phyloP scores from a whole-genome alignment of 371 early-diverging fungal genomes.

The Funneliformis caledonium region DNA sequence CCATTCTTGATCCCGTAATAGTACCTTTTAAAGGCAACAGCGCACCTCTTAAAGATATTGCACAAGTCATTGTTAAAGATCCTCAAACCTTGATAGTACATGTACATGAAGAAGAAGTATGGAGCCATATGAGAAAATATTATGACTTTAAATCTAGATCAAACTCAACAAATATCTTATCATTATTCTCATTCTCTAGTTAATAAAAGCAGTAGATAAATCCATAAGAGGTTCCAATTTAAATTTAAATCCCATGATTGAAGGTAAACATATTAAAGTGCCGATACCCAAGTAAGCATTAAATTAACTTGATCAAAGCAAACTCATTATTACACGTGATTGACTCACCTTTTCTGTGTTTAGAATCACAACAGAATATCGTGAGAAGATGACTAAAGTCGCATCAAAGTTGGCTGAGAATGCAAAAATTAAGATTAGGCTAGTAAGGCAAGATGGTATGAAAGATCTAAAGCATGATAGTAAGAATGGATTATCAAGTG shows the following conservation, averaged over 20 bases:
- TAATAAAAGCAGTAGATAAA: conserved; percentile 74
- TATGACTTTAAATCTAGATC: not conserved
- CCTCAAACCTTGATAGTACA: conserved; percentile 84
- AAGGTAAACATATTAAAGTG: conserved; percentile 73
- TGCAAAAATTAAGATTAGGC: conserved; percentile 67
- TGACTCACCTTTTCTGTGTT: conserved; percentile 1
- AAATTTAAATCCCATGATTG: conserved; percentile 80
- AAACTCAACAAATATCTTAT: not conserved
- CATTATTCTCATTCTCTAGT: conserved; percentile 48
- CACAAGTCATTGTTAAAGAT: conserved; percentile 86
- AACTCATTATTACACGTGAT: conserved; percentile 39
- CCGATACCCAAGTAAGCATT: conserved; percentile 83
- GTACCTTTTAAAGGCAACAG: conserved; percentile 66
- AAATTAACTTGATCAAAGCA: not conserved
- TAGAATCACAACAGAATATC: conserved; percentile 79
- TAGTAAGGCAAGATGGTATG: conserved; percentile 74
- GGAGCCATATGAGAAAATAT: conserved; percentile 20
- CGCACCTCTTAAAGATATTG: conserved; percentile 69
- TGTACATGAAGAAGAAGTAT: conserved; percentile 77
- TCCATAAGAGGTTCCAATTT: conserved; percentile 82
- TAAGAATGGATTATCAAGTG: conserved; percentile 61
- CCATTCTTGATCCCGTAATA: conserved; percentile 74
- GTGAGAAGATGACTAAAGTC: conserved; percentile 76
- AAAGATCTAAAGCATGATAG: conserved; percentile 73
- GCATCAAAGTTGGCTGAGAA: conserved; percentile 72